Base-by-base conservation (phyloP, 768 basidiomycete genomes). In the Mycena vulgaris region DNA sequence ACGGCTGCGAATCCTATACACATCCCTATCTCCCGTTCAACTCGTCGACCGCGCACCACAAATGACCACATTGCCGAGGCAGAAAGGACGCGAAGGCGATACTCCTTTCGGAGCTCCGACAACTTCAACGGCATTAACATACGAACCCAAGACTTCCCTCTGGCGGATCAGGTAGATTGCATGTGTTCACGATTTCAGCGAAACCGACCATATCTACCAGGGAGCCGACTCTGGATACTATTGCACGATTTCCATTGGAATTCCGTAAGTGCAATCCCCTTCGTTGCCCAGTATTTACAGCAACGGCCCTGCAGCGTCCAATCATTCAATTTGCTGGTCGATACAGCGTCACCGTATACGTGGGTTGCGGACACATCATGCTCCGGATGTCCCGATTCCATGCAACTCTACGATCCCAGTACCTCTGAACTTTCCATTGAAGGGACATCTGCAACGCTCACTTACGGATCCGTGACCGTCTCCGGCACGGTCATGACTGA, bases 331-430 rank as follows among this genome's bases (percentile, higher is more conserved):
- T 17, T 63, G 37, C 2, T 63, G 4, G 0, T 63, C 10, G 37
- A 53, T 21, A 40, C 51, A 2, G 19, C 23, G 4, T 17, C 62
- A 14, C 1, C 49, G 11, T 37, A 63, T 23, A 6, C 42, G 5
- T 52, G 48, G 49, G 39, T 53, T 3, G 62, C 27, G n/a, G 62
- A 23, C 10, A 40, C 62, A 8, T 10, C 25, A 16, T 63, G 62
- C 39, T 6, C 33, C 1, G 17, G 62, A 21, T 63, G 62, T 16
- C 25, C 62, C 25, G n/a, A 3, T 37, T 14, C 11, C 28, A 25
- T 63, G 5, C 7, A 31, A 11, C 13, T 49, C 7, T 63, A 53
- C 62, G 19, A 63, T 17, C 51, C 23, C 21, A 19, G 35, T 9
- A 42, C 25, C 21, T 63, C 62, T 3, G n/a, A n/a, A n/a, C 53